A percentile compares a stretch with the other conserved stretches of the same genome.
Conservation (phyloP, 73 alveolate species). For the Uronychia binucleata region DNA sequence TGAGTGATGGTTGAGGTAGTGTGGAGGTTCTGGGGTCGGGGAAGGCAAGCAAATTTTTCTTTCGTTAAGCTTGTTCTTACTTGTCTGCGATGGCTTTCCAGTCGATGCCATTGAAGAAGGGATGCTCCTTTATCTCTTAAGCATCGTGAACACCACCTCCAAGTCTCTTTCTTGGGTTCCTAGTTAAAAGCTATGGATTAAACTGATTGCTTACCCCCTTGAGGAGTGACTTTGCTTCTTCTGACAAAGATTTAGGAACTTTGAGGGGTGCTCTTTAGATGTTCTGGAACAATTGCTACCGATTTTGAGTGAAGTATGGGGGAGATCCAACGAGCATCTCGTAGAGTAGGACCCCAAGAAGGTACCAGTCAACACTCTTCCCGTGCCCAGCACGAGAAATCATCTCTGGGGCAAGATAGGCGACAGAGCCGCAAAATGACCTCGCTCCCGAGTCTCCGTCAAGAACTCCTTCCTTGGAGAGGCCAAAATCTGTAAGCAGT, state of each 20-base stretch:
- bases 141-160: slow-evolving; percentile 82
- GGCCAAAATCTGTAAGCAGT: slow-evolving; percentile 94
- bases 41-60: too few species aligned
- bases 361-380: slow-evolving; percentile 97
- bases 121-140: slow-evolving; percentile 70
- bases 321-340: slow-evolving; percentile 96
- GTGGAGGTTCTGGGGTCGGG: too few species aligned
- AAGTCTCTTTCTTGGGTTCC: slow-evolving; percentile 59
- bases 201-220: slow-evolving; percentile 24
- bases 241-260: slow-evolving; percentile 68
- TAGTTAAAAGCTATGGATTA: slow-evolving; percentile 55
- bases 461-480: slow-evolving; percentile 86
- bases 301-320: slow-evolving; percentile 81
- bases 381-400: slow-evolving; percentile 93
- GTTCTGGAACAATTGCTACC: slow-evolving; percentile 82
- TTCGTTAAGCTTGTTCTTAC: too few species aligned
- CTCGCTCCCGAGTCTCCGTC: slow-evolving; percentile 76
- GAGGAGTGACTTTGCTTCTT: slow-evolving; percentile 63
- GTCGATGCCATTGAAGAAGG: slow-evolving; percentile 68
- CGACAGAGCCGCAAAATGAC: slow-evolving; percentile 95
- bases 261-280: slow-evolving; percentile 80
- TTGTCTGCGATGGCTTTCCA: slow-evolving; percentile 47
- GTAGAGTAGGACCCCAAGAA: slow-evolving; percentile 90
- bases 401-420: slow-evolving; percentile 98
- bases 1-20: too few species aligned